A percentile compares a stretch with the other conserved stretches of the same genome.
phyloP scores from a whole-genome alignment of 371 early-diverging fungal species.

The Mucor lusitanicus region DNA sequence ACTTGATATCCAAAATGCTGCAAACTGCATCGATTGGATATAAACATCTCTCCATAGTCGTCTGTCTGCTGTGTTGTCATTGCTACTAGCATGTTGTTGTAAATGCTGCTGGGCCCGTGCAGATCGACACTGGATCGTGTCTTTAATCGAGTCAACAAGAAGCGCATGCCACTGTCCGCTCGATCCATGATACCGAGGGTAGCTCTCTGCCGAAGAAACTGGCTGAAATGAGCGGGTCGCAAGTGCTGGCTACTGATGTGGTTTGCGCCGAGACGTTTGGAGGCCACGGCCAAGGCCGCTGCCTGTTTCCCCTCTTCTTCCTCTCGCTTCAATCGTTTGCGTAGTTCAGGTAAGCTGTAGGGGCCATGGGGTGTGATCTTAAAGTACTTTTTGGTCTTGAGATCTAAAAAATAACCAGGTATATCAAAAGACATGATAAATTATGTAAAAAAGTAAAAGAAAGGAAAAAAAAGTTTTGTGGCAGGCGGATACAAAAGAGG shows the following conservation, averaged over 20 bases:
- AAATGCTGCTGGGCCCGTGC: constrained; percentile 2
- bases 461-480: constrained; percentile 8
- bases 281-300: not conserved
- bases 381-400: constrained; percentile 21
- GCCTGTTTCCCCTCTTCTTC: constrained; percentile 18
- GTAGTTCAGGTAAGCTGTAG: constrained; percentile 22
- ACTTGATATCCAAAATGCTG: constrained; percentile 34
- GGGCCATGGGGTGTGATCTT: constrained; percentile 25
- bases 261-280: not conserved
- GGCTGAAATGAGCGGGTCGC: constrained; percentile 3
- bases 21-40: not conserved
- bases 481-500: no score
- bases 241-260: not conserved
- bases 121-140: not conserved
- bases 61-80: not conserved
- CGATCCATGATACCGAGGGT: not conserved
- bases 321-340: constrained; percentile 13
- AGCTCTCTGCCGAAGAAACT: constrained; percentile 11
- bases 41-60: constrained; percentile 14
- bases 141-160: constrained; percentile 2
- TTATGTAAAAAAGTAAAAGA: not conserved
- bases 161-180: not conserved
- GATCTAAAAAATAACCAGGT: constrained; percentile 29
- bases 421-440: constrained; percentile 25
- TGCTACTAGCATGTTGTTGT: constrained; percentile 4